These are phyloP conservation scores for Trichophyton rubrum DNA, from an alignment of 2,329 filamentous ascomycete genomes.

Conservation along the genomic window DNA sequence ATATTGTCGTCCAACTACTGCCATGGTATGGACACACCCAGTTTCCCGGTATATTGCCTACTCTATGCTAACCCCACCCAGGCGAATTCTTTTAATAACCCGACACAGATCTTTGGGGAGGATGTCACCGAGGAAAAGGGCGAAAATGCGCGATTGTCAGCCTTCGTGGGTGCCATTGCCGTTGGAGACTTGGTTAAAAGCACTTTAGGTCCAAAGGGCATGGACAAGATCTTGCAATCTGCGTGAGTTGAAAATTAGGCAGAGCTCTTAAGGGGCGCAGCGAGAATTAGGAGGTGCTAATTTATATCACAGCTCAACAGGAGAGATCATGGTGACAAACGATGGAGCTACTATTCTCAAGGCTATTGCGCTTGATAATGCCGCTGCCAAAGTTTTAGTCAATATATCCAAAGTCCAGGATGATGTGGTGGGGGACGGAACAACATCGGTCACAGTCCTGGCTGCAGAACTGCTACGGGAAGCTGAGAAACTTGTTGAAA, in stretches of 20 bases:
- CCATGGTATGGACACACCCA: slow-evolving; percentile 10
- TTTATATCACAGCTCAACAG: slow-evolving; percentile 56
- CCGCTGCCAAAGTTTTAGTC: slow-evolving; percentile 92
- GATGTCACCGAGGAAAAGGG: slow-evolving; percentile 96
- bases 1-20: neutral
- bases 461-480: slow-evolving; percentile 91
- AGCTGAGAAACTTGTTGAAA: slow-evolving; percentile 91
- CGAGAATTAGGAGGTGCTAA: neutral
- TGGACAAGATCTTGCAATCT: slow-evolving; percentile 97
- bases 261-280: neutral
- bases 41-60: neutral
- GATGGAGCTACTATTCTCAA: slow-evolving; percentile 98
- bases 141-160: slow-evolving; percentile 96
- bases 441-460: slow-evolving; percentile 91
- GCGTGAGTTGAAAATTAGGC: slow-evolving; percentile 44
- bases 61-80: slow-evolving; percentile 10
- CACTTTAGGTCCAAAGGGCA: slow-evolving; percentile 91
- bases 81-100: slow-evolving; percentile 45
- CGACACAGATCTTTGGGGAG: slow-evolving; percentile 95
- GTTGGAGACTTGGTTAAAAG: slow-evolving; percentile 97
- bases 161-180: slow-evolving; percentile 95
- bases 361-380: slow-evolving; percentile 95
- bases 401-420: slow-evolving; percentile 99
- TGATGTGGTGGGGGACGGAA: slow-evolving; percentile 95
- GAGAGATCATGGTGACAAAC: slow-evolving; percentile 96